Base-by-base conservation (phyloP, 495 filamentous ascomycete genomes). In the Mycothermus thermophilus region DNA sequence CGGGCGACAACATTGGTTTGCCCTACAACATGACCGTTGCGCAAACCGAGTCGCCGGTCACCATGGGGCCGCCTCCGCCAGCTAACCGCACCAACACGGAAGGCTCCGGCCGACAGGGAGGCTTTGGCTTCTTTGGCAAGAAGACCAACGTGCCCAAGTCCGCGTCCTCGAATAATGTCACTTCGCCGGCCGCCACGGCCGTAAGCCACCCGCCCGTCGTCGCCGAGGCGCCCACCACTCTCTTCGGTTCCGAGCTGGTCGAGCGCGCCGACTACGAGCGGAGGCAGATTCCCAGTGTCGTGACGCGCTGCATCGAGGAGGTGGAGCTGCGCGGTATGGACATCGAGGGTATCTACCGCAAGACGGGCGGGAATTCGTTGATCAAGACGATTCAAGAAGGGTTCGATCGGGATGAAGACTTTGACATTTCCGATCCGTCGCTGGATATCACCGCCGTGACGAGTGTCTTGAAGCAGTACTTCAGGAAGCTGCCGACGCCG, bases 291-390 rank as follows among this genome's bases (percentile, higher is more conserved):
- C 92, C 92, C 15, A 74, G 74, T 49, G 79, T 99, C 30, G 78
- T 99, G 25, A 83, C 77, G 35, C 80, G 86, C 32, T 99, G 92
- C 60, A 93, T 99, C 47, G 83, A 94, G 51, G 90, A 99, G 61
- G 92, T 99, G 35, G 90, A 96, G 58, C 58, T 90, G 15, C 79
- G 92, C 57, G 90, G 90, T 27, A 95, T 99, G 86, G 86, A 96
- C 50, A 72, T 92, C 52, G 88, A 96, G 60, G 92, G 92, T 33
- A 93, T 99, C 44, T 99, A 99, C 64, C 77, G 92, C 42, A 99
- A 99, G 65, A 88, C 84, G 21, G 92, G 92, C 32, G 88, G 87
- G 46, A 79, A 78, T 36, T 79, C 79, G 2, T 81, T 84, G 42
- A 79, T 92, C 54, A 90, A 93, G 52, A 63, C 66, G 27, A 83